These are phyloP conservation scores for Epichloe sibirici DNA, from an alignment of 2,329 filamentous ascomycete genomes.

Conservation along the genomic window DNA sequence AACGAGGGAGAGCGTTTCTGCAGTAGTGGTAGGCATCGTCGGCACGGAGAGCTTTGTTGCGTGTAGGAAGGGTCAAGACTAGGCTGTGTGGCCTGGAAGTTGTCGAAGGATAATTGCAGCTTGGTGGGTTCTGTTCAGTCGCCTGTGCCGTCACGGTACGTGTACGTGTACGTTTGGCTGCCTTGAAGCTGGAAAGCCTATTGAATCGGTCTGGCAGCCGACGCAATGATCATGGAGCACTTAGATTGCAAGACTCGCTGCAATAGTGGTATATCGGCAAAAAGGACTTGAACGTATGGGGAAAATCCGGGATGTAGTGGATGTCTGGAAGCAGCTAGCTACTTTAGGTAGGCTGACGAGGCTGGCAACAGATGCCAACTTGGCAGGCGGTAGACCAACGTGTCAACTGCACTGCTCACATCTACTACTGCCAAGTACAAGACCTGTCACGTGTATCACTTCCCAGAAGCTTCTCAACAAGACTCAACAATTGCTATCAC, in stretches of 20 bases:
- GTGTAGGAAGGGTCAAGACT: background rate
- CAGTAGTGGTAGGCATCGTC: constrained; percentile 89
- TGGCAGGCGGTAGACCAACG: too few species aligned
- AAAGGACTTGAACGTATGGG: background rate
- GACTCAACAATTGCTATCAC: too few species aligned
- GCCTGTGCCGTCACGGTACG: background rate
- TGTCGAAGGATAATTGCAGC: background rate
- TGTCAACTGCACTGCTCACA: too few species aligned
- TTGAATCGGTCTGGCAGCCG: background rate
- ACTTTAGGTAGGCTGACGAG: background rate
- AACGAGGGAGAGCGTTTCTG: constrained; percentile 90
- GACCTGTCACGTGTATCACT: too few species aligned
- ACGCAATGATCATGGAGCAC: background rate
- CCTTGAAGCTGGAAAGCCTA: background rate
- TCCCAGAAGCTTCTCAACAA: too few species aligned
- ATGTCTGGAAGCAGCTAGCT: background rate
- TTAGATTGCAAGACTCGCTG: background rate
- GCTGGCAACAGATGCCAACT: background rate
- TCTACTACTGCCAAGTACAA: too few species aligned
- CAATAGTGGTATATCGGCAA: background rate
- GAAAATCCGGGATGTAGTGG: background rate
- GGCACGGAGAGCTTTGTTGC: background rate
- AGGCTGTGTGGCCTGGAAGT: background rate
- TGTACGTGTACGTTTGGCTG: constrained; percentile 1
- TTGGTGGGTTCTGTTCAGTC: background rate